Conservation (phyloP, 1,284 basidiomycete species). For the Porodaedalea pini region DNA sequence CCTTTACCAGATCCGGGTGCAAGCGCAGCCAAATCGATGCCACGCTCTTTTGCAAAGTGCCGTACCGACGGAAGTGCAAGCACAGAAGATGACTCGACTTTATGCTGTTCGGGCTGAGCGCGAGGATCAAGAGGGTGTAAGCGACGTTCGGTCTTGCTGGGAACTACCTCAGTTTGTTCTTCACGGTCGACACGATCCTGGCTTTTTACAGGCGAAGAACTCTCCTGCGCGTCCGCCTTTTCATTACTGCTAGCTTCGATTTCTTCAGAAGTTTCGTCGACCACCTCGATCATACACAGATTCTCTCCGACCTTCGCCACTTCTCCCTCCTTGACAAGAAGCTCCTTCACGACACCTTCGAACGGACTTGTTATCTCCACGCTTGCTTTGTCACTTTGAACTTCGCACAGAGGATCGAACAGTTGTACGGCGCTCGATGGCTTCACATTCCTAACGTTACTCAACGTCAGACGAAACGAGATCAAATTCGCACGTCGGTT, state of each 20-base stretch:
- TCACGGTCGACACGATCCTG: neutral
- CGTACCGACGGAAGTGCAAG: constrained; percentile 78
- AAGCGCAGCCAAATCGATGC: constrained; percentile 57
- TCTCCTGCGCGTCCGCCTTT: neutral
- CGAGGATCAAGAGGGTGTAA: constrained; percentile 60
- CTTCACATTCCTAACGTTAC: constrained; percentile 52
- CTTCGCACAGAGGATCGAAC: constrained; percentile 89
- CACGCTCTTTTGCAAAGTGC: constrained; percentile 67
- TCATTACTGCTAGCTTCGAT: constrained; percentile 9
- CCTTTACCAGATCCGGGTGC: constrained; percentile 71
- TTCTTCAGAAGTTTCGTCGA: constrained; percentile 44
- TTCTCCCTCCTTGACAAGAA: constrained; percentile 80
- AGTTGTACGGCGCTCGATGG: constrained; percentile 57
- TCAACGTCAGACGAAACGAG: neutral
- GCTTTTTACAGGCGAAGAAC: neutral
- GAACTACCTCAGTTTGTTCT: constrained; percentile 17
- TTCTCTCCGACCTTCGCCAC: constrained; percentile 84
- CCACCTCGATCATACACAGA: constrained; percentile 81
- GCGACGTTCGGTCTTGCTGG: constrained; percentile 24
- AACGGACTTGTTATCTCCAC: constrained; percentile 92
- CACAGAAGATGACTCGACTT: constrained; percentile 24
- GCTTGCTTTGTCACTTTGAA: constrained; percentile 92
- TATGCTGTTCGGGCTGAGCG: constrained; percentile 17
- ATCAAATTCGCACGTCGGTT: constrained; percentile 9
- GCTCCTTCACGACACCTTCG: constrained; percentile 70